A percentile compares a stretch with the other conserved stretches of the same genome.
phyloP scores from a whole-genome alignment of 345 rosid species.

The Cardiospermum halicacabum region DNA sequence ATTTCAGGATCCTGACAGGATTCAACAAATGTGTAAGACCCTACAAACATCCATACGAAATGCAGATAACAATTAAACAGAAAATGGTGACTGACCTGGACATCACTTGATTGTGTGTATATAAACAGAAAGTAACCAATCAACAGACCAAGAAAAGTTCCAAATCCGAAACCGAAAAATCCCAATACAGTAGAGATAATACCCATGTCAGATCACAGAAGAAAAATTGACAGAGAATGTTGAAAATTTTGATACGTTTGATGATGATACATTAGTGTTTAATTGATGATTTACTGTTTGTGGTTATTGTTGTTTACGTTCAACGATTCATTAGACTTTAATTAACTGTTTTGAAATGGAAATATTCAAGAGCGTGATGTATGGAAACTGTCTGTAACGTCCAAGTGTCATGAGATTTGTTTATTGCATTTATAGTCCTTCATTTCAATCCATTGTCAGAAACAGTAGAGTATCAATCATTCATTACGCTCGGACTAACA shows the following conservation, averaged over 20 bases:
- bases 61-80: not conserved
- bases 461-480: too few relatives aligned
- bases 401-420: conserved; percentile 22
- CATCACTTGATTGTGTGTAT: conserved; percentile 58
- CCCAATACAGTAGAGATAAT: conserved; percentile 58
- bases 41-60: too few relatives aligned
- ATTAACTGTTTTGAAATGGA: conserved; percentile 34
- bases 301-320: conserved; percentile 30
- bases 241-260: not conserved
- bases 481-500: too few relatives aligned
- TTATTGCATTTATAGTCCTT: not conserved
- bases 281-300: conserved; percentile 18
- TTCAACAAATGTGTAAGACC: too few relatives aligned
- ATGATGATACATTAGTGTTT: conserved; percentile 16
- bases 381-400: conserved; percentile 34
- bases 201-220: conserved; percentile 44
- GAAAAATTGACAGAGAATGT: not conserved
- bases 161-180: conserved; percentile 68
- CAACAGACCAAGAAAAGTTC: conserved; percentile 63
- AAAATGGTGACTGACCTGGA: conserved; percentile 42
- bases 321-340: conserved; percentile 14
- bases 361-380: conserved; percentile 36
- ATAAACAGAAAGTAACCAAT: conserved; percentile 80
- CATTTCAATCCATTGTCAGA: too few relatives aligned
- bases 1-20: conserved; percentile 63